These are phyloP conservation scores for Fagus sylvatica DNA, from an alignment of 306 rosid species.

Conservation along the genomic window DNA sequence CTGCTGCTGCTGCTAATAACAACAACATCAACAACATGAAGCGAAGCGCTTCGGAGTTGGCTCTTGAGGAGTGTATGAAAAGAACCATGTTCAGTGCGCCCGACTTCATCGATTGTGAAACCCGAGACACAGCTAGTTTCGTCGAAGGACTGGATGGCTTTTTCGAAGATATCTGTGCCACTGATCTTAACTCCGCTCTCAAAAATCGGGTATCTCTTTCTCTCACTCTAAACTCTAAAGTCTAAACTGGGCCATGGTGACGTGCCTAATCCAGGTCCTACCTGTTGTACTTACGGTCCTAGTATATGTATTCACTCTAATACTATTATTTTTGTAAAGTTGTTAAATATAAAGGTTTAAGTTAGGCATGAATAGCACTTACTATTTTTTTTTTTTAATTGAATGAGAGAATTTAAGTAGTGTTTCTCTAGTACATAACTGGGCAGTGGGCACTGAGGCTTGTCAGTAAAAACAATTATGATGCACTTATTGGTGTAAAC, in stretches of 20 bases:
- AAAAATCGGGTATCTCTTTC: constrained; percentile 52
- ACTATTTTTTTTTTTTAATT: too few species aligned
- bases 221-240: neutral
- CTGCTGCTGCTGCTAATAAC: too few species aligned
- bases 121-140: constrained; percentile 8
- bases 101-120: neutral
- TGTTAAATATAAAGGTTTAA: too few species aligned
- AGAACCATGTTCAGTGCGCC: neutral
- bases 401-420: too few species aligned
- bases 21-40: constrained; percentile 13
- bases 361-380: too few species aligned
- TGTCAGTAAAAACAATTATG: too few species aligned
- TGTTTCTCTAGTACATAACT: too few species aligned
- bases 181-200: constrained; percentile 29
- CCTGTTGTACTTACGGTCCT: too few species aligned
- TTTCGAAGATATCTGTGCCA: constrained; percentile 29
- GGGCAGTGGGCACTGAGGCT: too few species aligned
- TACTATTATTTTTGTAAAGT: too few species aligned
- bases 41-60: constrained; percentile 54
- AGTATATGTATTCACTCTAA: too few species aligned
- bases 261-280: constrained; percentile 9
- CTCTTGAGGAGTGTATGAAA: constrained; percentile 35
- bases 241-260: neutral
- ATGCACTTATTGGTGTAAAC: neutral
- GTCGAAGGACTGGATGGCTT: constrained; percentile 31